Base-by-base conservation (phyloP, 306 rosid species). In the Cucurbita maxima region DNA sequence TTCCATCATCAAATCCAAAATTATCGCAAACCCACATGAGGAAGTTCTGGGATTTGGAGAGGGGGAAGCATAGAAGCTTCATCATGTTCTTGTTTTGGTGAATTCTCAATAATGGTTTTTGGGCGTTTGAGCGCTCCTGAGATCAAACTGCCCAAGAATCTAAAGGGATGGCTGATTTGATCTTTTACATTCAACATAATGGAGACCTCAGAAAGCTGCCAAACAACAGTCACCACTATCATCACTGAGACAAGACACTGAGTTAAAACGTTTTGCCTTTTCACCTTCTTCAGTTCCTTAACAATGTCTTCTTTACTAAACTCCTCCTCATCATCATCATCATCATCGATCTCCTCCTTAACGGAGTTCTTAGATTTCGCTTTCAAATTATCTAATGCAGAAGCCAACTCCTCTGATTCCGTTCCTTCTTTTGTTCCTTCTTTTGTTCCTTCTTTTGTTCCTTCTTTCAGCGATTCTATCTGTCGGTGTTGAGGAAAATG, bases 221-320 rank as follows among this genome's bases (percentile, higher is more conserved):
- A 94, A 74, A 81, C 82, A 52, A 88, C 10, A 1, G 95, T 94
- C 51, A 94, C 81, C 4, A 84, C 88, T 63, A 94, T 85, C 96
- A 90, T 76, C 78, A 34, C 83, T 12, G 98, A 90, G 70, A 94
- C 91, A 83, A 94, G 97, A 75, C 97, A 90, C 37, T 90, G 91
- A 36, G 95, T 89, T 15, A 89, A 69, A 18, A 77, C 74, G 83
- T 90, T 94, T 88, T 91, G 97, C 75, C 53, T 91, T 77, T 78
- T 86, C 61, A 94, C 72, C 74, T 84, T 79, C 80, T 81, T 87
- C 44, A 94, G 75, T 68, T 94, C 95, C 76, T 81, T 86, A 20
- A 85, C 76, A 13, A 91, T 81, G 69, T 86, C 87, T 22, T 86
- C 87, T 50, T 38, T 76, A 15, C 48, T 77, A 18, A 50, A 58